Conservation (phyloP, 306 rosid species). For the Castanea crenata region DNA sequence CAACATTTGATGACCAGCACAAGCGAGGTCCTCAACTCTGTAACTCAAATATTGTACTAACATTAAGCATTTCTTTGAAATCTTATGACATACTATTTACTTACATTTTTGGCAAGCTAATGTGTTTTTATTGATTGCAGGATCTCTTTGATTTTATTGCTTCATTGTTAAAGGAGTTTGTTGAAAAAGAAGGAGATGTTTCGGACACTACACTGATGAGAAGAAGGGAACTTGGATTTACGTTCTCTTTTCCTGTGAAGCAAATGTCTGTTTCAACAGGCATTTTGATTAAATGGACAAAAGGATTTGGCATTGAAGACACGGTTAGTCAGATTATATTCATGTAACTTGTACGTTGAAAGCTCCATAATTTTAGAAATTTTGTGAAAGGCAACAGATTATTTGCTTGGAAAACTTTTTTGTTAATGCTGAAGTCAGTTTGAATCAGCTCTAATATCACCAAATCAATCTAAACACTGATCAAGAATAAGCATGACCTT, state of each 20-base stretch:
- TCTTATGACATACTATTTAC: not conserved
- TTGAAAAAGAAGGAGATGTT: slow-evolving; percentile 56
- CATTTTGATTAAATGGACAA: slow-evolving; percentile 86
- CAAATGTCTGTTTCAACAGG: slow-evolving; percentile 78
- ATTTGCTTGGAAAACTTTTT: not conserved
- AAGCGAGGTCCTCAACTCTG: slow-evolving; percentile 53
- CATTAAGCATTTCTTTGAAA: not conserved
- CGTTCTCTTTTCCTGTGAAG: slow-evolving; percentile 90
- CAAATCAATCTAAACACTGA: not conserved
- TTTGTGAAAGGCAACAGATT: slow-evolving; percentile 6
- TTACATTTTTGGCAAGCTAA: slow-evolving; percentile 5
- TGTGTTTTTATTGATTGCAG: slow-evolving; percentile 43
- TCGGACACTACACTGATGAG: slow-evolving; percentile 40
- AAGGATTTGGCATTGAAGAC: slow-evolving; percentile 68
- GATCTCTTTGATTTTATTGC: slow-evolving; percentile 88
- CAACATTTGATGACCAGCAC: slow-evolving; percentile 68
- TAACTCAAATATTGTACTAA: not conserved
- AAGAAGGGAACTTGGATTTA: slow-evolving; percentile 81
- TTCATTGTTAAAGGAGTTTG: slow-evolving; percentile 59
- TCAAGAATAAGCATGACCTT: not conserved
- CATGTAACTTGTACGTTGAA: slow-evolving; percentile 7
- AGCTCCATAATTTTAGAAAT: slow-evolving; percentile 10
- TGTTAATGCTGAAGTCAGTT: slow-evolving; percentile 12
- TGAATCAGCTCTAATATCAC: not conserved
- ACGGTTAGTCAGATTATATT: slow-evolving; percentile 61